phyloP scores from a whole-genome alignment of 805 yeast species.

The Wickerhamiella slavikovae region DNA sequence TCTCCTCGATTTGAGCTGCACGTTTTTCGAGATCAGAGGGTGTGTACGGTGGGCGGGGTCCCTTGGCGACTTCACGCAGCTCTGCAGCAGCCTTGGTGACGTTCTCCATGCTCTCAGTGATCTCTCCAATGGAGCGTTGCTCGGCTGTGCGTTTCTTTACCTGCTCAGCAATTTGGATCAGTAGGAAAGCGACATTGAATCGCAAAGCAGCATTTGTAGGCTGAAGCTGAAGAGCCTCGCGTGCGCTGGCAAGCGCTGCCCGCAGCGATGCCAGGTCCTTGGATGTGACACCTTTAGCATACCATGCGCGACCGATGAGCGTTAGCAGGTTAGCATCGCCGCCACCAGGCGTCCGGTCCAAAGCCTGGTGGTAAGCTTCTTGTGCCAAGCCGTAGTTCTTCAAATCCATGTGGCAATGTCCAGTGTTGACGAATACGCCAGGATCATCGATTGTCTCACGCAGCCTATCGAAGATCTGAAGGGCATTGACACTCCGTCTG shows the following conservation, averaged over 20 bases:
- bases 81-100: constrained; percentile 40
- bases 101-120: constrained; percentile 33
- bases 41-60: constrained; percentile 52
- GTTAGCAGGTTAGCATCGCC: constrained; percentile 48
- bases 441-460: constrained; percentile 78
- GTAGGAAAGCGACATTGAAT: constrained; percentile 68
- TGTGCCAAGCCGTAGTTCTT: constrained; percentile 70
- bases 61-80: constrained; percentile 39
- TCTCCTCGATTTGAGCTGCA: constrained; percentile 65
- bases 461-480: constrained; percentile 71
- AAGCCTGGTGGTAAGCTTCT: constrained; percentile 68
- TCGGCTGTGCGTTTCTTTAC: constrained; percentile 39
- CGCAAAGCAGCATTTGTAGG: constrained; percentile 27
- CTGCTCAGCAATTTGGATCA: constrained; percentile 73
- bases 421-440: constrained; percentile 66
- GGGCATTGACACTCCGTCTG: constrained; percentile 43
- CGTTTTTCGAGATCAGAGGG: constrained; percentile 64
- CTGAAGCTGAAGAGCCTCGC: constrained; percentile 29
- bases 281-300: constrained; percentile 50
- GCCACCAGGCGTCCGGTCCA: constrained; percentile 35
- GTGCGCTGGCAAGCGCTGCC: constrained; percentile 41
- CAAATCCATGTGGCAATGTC: constrained; percentile 68
- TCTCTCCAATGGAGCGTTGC: constrained; percentile 40
- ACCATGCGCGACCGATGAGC: constrained; percentile 77
- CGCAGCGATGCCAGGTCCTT: constrained; percentile 38